phyloP scores from a whole-genome alignment of 2,329 filamentous ascomycete species.

The Fusarium sp. region DNA sequence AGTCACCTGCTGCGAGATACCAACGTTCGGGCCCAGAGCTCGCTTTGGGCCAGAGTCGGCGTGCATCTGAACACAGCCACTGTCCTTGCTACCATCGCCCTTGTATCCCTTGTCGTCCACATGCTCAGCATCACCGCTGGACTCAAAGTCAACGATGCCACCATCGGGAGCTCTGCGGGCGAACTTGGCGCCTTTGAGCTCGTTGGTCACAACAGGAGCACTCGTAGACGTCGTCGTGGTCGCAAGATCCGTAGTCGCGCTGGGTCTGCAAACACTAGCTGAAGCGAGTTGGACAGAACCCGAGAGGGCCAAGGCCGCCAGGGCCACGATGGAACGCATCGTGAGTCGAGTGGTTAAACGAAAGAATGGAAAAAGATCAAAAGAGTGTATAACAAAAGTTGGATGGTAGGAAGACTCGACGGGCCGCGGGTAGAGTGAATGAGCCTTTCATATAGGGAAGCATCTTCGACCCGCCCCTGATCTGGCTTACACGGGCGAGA shows the following conservation, averaged over 20 bases:
- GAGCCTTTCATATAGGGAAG: not conserved
- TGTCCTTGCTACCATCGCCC: slow-evolving; percentile 13
- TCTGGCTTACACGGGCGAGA: not conserved
- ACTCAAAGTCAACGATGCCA: not conserved
- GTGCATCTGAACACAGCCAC: not conserved
- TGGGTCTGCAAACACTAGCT: slow-evolving; percentile 4
- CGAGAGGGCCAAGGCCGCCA: slow-evolving; percentile 11
- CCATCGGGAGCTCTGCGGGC: not conserved
- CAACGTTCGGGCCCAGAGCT: not conserved
- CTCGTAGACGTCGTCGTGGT: not conserved
- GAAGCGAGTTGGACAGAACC: not conserved
- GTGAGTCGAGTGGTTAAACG: not conserved
- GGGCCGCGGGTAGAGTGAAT: not conserved
- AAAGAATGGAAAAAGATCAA: not conserved
- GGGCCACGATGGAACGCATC: slow-evolving; percentile 14
- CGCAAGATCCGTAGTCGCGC: not conserved
- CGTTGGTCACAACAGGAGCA: not conserved
- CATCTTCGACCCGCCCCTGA: not conserved
- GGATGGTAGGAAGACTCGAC: not conserved
- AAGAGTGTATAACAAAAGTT: not conserved
- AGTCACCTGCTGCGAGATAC: slow-evolving; percentile 10
- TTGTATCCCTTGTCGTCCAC: not conserved
- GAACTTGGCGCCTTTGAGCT: slow-evolving; percentile 3
- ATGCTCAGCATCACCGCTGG: not conserved
- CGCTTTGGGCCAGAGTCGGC: not conserved